Conservation (phyloP, 108 stramenopile species). For the Aurantiochytrium sp. region DNA sequence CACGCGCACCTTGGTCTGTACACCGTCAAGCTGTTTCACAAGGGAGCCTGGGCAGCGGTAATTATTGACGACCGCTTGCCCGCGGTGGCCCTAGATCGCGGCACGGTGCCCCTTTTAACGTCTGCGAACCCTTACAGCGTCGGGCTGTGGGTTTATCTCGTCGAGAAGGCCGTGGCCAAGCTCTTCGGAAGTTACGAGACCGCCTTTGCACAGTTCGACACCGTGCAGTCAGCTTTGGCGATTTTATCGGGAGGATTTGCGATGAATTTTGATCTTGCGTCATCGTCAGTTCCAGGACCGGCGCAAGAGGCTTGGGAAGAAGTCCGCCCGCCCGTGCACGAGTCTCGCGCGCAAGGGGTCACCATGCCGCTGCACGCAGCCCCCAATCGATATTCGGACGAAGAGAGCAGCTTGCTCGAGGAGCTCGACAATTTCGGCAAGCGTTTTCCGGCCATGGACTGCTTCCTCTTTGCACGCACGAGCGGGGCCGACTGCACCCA, state of each 20-base stretch:
- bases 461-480: neutral
- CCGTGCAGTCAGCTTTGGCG: neutral
- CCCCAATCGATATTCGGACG: neutral
- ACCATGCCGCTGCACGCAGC: neutral
- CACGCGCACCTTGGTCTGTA: neutral
- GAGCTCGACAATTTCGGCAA: neutral
- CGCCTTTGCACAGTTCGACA: neutral
- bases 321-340: neutral
- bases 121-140: neutral
- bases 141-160: neutral
- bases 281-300: neutral
- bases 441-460: neutral
- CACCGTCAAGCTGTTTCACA: neutral
- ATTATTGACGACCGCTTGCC: neutral
- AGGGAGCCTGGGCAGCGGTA: neutral
- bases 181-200: neutral
- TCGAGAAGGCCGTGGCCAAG: slow-evolving; percentile 3
- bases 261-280: neutral
- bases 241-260: neutral
- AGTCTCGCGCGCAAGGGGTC: neutral
- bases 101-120: neutral
- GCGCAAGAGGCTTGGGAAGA: neutral
- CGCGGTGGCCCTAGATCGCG: neutral
- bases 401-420: neutral
- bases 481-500: neutral